Conservation (phyloP, 352 stramenopile species). For the Pythium rhizo-oryzae region DNA sequence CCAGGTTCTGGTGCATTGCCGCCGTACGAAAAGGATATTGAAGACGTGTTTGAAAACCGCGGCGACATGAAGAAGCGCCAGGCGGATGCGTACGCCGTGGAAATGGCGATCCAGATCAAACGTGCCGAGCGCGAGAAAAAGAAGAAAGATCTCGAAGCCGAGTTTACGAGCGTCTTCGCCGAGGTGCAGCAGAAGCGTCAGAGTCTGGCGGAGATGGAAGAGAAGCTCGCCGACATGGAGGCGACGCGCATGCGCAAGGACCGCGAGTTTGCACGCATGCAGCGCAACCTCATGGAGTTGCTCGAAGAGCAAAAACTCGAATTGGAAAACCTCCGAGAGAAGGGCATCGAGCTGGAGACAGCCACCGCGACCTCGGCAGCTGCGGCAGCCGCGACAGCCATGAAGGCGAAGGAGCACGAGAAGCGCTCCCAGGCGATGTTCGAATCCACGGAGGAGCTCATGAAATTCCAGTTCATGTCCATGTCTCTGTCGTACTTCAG, state of each 20-base stretch:
- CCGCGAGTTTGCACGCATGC: conserved; percentile 91
- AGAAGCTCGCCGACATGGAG: conserved; percentile 93
- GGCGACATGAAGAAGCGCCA: conserved; percentile 50
- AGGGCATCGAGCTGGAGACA: conserved; percentile 91
- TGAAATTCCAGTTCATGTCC: conserved; percentile 98
- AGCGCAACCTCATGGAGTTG: conserved; percentile 93
- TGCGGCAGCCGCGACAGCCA: conserved; percentile 87
- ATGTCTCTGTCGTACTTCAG: conserved; percentile 96
- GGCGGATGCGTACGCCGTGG: conserved; percentile 89
- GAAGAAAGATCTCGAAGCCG: conserved; percentile 90
- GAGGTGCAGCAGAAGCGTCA: conserved; percentile 91
- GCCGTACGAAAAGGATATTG: conserved; percentile 51
- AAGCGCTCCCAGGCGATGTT: conserved; percentile 91
- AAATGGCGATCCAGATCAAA: conserved; percentile 95
- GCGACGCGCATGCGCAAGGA: conserved; percentile 92
- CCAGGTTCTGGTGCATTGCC: conserved; percentile 4
- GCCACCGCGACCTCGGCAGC: conserved; percentile 92
- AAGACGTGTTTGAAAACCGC: conserved; percentile 55
- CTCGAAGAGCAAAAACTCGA: conserved; percentile 94
- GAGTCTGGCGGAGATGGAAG: conserved; percentile 77
- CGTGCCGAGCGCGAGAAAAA: conserved; percentile 90
- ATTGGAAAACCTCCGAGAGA: conserved; percentile 90
- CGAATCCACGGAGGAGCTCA: conserved; percentile 93
- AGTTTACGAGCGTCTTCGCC: conserved; percentile 91
- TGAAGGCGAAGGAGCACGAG: conserved; percentile 92